Evolutionary conservation across 73 alveolate genomes (phyloP).

Genomic region (Symbiodinium pilosum): DNA sequence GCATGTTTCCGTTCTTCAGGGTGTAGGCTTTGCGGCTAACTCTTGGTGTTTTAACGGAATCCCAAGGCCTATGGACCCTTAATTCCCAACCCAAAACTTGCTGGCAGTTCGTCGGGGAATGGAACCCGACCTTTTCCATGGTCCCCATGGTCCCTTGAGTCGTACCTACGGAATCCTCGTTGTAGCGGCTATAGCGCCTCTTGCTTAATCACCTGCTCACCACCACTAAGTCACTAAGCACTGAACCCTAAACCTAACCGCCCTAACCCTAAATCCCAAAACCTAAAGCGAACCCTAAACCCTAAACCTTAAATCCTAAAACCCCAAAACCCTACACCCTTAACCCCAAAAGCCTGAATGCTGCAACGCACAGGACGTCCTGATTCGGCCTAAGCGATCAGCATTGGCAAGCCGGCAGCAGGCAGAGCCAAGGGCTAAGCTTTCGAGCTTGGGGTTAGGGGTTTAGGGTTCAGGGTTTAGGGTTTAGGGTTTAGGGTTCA

Average conservation of each 20-base stretch:
- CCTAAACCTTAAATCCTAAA: not conserved
- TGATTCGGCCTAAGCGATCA: conserved; percentile 96
- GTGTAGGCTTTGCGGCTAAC: not conserved
- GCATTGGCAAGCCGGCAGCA: conserved; percentile 95
- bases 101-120: too few relatives aligned
- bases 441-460: not conserved
- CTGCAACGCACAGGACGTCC: conserved; percentile 95
- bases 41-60: too few relatives aligned
- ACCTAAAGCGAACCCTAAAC: not conserved
- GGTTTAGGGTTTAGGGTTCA: not conserved
- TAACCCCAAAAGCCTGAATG: not conserved
- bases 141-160: too few relatives aligned
- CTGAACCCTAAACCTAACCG: not conserved
- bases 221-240: not conserved
- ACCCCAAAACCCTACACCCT: not conserved
- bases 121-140: too few relatives aligned
- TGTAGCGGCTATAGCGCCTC: not conserved
- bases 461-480: not conserved
- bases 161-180: not conserved
- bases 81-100: too few relatives aligned
- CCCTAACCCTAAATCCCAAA: not conserved
- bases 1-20: not conserved
- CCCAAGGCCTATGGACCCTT: too few relatives aligned
- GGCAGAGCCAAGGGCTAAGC: not conserved
- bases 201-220: not conserved